Conservation (phyloP, 345 rosid genomes). For the Excoecaria agallocha region DNA sequence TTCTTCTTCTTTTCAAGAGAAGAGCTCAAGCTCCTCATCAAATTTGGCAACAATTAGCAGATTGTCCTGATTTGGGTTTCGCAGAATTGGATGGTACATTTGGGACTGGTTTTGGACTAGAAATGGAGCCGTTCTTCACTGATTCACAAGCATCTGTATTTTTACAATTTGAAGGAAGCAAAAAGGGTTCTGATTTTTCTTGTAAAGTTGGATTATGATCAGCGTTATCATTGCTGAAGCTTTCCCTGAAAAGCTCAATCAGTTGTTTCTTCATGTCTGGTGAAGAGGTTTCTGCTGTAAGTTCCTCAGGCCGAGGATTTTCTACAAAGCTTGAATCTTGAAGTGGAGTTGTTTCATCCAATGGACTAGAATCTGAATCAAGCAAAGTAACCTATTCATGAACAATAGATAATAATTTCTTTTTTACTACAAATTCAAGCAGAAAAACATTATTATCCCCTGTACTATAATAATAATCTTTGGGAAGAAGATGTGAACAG, state of each 20-base stretch:
- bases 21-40: conserved; percentile 45
- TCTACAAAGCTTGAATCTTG: conserved; percentile 31
- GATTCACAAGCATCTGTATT: conserved; percentile 22
- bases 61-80: conserved; percentile 33
- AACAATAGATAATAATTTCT: background rate
- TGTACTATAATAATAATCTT: background rate
- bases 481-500: conserved; percentile 1
- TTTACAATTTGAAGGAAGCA: conserved; percentile 20
- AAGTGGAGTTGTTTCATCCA: conserved; percentile 38
- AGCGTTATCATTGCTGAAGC: conserved; percentile 21
- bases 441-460: too few relatives aligned
- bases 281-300: conserved; percentile 26
- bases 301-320: conserved; percentile 21
- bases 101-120: conserved; percentile 23
- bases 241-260: conserved; percentile 51
- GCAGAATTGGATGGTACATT: conserved; percentile 3
- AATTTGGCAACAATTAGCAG: conserved; percentile 44
- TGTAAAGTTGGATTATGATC: conserved; percentile 18
- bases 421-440: too few relatives aligned
- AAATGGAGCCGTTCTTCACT: conserved; percentile 16
- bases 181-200: conserved; percentile 11
- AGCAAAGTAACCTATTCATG: background rate
- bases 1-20: conserved; percentile 41
- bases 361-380: conserved; percentile 40
- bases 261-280: conserved; percentile 49